A percentile compares a stretch with the other conserved stretches of the same genome.
Evolutionary conservation across 2,329 filamentous ascomycete genomes (phyloP).

Genomic region (Epichloe coenophiala): DNA sequence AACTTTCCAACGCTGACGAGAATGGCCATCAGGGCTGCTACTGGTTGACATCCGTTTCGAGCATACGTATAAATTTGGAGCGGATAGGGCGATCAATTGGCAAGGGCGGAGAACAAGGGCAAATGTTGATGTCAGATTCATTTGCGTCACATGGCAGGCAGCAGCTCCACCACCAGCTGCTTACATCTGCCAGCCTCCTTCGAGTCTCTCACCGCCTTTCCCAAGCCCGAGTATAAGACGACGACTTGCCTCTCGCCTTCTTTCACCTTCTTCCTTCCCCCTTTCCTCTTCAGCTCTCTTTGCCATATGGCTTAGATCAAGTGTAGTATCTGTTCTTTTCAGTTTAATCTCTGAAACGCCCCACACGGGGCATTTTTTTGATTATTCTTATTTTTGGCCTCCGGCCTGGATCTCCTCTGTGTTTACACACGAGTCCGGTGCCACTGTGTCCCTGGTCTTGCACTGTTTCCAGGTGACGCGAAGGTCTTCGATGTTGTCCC

Average conservation of each 20-base stretch:
- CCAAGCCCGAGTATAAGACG: background rate
- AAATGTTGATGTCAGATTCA: too few relatives aligned
- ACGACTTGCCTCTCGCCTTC: background rate
- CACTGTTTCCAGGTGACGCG: slow-evolving; percentile 28
- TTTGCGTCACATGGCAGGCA: too few relatives aligned
- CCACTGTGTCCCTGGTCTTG: slow-evolving; percentile 29
- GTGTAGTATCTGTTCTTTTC: slow-evolving; percentile 94
- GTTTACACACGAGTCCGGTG: slow-evolving; percentile 22
- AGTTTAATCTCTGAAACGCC: slow-evolving; percentile 89
- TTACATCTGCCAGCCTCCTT: too few relatives aligned
- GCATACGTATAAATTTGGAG: too few relatives aligned
- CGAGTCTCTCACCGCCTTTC: background rate
- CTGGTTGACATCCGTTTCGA: too few relatives aligned
- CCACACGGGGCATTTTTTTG: slow-evolving; percentile 49
- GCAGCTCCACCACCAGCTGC: too few relatives aligned
- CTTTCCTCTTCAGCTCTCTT: slow-evolving; percentile 26
- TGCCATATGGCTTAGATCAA: slow-evolving; percentile 67
- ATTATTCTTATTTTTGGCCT: slow-evolving; percentile 58
- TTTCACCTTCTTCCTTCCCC: slow-evolving; percentile 6
- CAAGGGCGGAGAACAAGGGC: too few relatives aligned
- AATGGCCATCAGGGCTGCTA: too few relatives aligned
- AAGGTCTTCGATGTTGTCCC: slow-evolving; percentile 15
- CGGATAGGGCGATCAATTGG: too few relatives aligned
- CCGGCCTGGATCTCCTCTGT: slow-evolving; percentile 19
- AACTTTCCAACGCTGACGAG: too few relatives aligned